A percentile compares a stretch with the other conserved stretches of the same genome.
Conservation (phyloP, 306 rosid genomes). For the Benincasa hispida region DNA sequence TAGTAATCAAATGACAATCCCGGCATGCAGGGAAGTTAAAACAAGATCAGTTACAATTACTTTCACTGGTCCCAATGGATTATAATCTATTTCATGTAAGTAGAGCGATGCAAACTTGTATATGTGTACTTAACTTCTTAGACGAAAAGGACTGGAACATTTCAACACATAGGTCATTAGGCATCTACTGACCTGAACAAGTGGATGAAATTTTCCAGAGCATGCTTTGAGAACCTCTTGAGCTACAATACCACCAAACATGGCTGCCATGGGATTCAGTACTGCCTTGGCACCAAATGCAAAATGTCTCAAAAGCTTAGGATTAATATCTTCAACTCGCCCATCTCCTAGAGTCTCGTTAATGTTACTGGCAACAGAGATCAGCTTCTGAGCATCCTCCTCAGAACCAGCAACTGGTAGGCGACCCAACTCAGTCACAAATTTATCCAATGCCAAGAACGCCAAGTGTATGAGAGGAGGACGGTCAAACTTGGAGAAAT, state of each 20-base stretch:
- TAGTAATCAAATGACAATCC: background rate
- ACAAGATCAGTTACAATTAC: background rate
- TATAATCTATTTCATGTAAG: background rate
- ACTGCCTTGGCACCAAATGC: constrained; percentile 93
- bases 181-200: constrained; percentile 48
- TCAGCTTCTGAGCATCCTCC: constrained; percentile 62
- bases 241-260: constrained; percentile 98
- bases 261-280: constrained; percentile 93
- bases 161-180: background rate
- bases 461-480: constrained; percentile 73
- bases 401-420: constrained; percentile 76
- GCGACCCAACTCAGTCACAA: constrained; percentile 42
- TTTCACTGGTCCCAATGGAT: background rate
- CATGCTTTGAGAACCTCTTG: constrained; percentile 96
- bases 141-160: background rate
- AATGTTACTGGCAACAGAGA: constrained; percentile 34
- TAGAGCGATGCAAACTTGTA: background rate
- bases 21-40: background rate
- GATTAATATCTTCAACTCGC: constrained; percentile 54
- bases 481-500: constrained; percentile 75
- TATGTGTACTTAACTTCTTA: background rate
- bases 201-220: constrained; percentile 97
- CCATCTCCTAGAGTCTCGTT: constrained; percentile 52
- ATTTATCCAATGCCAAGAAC: constrained; percentile 67
- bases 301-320: constrained; percentile 59